A percentile compares a stretch with the other conserved stretches of the same genome.
These are phyloP conservation scores for Hypoxylon sp. DNA, from an alignment of 2,329 filamentous ascomycete species.

Conservation along the genomic window DNA sequence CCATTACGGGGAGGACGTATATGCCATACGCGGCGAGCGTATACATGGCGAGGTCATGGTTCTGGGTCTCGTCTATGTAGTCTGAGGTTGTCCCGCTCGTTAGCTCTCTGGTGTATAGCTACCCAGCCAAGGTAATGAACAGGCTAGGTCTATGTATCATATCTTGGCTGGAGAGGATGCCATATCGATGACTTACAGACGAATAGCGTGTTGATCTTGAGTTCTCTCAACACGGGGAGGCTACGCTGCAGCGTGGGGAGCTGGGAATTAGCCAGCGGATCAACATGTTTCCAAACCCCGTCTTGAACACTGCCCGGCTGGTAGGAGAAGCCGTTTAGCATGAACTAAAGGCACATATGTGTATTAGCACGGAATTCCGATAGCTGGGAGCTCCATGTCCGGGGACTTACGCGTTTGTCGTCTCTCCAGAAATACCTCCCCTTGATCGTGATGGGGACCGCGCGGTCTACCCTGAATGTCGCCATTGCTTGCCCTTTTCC, in stretches of 20 bases:
- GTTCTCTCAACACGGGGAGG: conserved; percentile 38
- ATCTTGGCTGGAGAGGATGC: not conserved
- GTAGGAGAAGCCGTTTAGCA: conserved; percentile 40
- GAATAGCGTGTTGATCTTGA: conserved; percentile 41
- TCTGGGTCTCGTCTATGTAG: conserved; percentile 29
- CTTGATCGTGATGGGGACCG: conserved; percentile 28
- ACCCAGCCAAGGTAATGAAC: no score
- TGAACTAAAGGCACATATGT: conserved; percentile 26
- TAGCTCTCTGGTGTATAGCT: not conserved
- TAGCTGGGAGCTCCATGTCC: not conserved
- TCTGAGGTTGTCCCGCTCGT: conserved; percentile 10
- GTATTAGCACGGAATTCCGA: not conserved
- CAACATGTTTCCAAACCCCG: not conserved
- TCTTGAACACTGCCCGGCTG: not conserved
- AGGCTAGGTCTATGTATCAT: no score
- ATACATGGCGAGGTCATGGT: conserved; percentile 36
- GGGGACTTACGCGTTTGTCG: conserved; percentile 29
- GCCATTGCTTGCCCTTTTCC: not conserved
- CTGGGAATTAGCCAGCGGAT: conserved; percentile 34
- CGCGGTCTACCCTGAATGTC: conserved; percentile 22
- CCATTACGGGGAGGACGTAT: conserved; percentile 39
- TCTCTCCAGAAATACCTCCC: conserved; percentile 38
- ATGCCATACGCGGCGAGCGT: conserved; percentile 40
- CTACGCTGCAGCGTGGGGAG: conserved; percentile 34
- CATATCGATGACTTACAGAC: conserved; percentile 30